Percentiles rank a stretch among this genome's conserved stretches.
Evolutionary conservation across 2,329 filamentous ascomycete species (phyloP).

Genomic region (Fusarium pseudoanthophilum): DNA sequence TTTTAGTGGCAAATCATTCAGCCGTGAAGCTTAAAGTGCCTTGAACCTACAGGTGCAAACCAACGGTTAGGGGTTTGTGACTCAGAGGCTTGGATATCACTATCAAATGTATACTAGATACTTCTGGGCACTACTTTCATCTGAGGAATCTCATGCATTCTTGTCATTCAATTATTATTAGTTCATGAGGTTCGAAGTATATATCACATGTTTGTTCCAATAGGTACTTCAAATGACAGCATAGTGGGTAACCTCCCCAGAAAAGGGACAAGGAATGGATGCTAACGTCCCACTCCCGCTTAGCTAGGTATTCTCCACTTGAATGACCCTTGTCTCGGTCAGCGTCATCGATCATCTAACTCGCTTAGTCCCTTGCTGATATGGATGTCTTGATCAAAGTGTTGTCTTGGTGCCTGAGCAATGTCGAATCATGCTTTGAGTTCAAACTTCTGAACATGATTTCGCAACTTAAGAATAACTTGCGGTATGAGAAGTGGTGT

Average conservation of each 20-base stretch:
- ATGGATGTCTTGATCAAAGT: constrained; percentile 13
- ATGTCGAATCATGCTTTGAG: not conserved
- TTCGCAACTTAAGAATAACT: not conserved
- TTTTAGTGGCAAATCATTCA: constrained; percentile 32
- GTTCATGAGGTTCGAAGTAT: constrained; percentile 4
- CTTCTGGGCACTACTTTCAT: not conserved
- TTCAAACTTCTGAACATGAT: not conserved
- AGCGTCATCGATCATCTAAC: constrained; percentile 40
- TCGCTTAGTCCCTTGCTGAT: constrained; percentile 19
- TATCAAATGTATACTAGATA: not conserved
- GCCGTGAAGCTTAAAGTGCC: constrained; percentile 20
- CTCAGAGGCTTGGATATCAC: not conserved
- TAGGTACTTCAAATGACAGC: constrained; percentile 23
- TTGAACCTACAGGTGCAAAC: constrained; percentile 6
- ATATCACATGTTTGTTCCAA: constrained; percentile 21
- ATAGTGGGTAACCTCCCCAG: constrained; percentile 33
- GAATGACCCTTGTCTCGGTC: constrained; percentile 28
- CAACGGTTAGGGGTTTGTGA: constrained; percentile 16
- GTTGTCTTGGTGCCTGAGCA: constrained; percentile 5
- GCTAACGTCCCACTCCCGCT: constrained; percentile 33
- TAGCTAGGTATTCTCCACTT: constrained; percentile 16
- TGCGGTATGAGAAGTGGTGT: not conserved
- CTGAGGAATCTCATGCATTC: not conserved
- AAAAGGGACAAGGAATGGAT: constrained; percentile 32
- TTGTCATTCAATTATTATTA: not conserved